phyloP scores from a whole-genome alignment of 2,329 filamentous ascomycete genomes.

The Parafenestella ontariensis region DNA sequence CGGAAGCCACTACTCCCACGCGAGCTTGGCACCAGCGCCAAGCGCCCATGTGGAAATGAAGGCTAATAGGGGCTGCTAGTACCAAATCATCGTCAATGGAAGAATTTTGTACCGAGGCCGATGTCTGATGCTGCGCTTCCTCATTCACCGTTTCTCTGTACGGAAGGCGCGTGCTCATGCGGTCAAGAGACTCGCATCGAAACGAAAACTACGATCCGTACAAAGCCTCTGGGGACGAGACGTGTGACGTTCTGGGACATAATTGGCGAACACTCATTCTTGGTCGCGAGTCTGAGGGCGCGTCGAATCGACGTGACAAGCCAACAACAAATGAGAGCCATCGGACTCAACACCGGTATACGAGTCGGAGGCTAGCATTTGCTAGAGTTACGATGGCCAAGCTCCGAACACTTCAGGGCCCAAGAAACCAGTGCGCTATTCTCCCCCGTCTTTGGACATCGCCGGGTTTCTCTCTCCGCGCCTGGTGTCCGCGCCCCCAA shows the following conservation, averaged over 20 bases:
- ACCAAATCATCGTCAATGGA: constrained; percentile 5
- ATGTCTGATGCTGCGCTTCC: constrained; percentile 2
- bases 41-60: constrained; percentile 1
- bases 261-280: background rate
- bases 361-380: background rate
- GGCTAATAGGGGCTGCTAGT: constrained; percentile 1
- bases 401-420: too few species aligned
- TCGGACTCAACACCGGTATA: background rate
- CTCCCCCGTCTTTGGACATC: background rate
- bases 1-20: constrained; percentile 3
- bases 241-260: background rate
- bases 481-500: background rate
- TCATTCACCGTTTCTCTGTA: background rate
- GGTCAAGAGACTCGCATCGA: background rate
- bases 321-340: background rate
- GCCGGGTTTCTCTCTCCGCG: background rate
- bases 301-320: background rate
- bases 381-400: background rate
- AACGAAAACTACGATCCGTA: background rate
- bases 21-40: constrained; percentile 2
- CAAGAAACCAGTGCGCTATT: background rate
- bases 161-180: background rate
- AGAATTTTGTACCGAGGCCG: background rate
- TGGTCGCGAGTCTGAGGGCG: background rate
- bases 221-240: too few species aligned